A percentile compares a stretch with the other conserved stretches of the same genome.
Conservation (phyloP, 2,329 filamentous ascomycete genomes). For the Aschersonia sp. region DNA sequence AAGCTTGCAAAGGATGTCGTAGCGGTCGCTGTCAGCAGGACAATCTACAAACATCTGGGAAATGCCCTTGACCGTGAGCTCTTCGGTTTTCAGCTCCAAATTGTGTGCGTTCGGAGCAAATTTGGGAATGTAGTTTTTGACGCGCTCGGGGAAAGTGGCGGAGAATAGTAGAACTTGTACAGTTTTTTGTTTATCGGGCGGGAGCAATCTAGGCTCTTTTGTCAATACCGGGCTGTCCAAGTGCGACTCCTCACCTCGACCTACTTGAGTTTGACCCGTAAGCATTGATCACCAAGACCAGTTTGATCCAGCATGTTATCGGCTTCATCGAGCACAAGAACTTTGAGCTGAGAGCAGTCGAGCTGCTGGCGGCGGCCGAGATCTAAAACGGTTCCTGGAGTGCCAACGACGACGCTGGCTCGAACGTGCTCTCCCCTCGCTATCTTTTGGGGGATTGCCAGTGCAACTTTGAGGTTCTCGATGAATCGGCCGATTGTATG, state of each 20-base stretch:
- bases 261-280: slow-evolving; percentile 65
- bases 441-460: slow-evolving; percentile 68
- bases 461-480: slow-evolving; percentile 57
- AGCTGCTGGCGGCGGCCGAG: slow-evolving; percentile 66
- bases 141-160: slow-evolving; percentile 77
- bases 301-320: slow-evolving; percentile 98
- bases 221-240: neutral
- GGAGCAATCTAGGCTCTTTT: slow-evolving; percentile 27
- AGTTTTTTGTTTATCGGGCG: slow-evolving; percentile 41
- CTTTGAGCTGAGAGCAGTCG: slow-evolving; percentile 55
- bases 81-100: slow-evolving; percentile 75
- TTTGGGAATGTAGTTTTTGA: slow-evolving; percentile 66
- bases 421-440: slow-evolving; percentile 54
- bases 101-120: slow-evolving; percentile 81
- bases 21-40: slow-evolving; percentile 67
- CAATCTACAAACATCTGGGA: slow-evolving; percentile 98
- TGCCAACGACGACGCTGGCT: slow-evolving; percentile 77
- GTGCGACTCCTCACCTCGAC: neutral
- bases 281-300: slow-evolving; percentile 87
- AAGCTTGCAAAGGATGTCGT: slow-evolving; percentile 75
- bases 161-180: slow-evolving; percentile 93
- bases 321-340: slow-evolving; percentile 88
- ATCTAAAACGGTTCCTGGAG: slow-evolving; percentile 85
- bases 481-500: slow-evolving; percentile 74
- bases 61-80: slow-evolving; percentile 92